Percentiles rank a stretch among this genome's conserved stretches.
These are phyloP conservation scores for Leptographium lundbergii DNA, from an alignment of 2,329 filamentous ascomycete species.

Conservation along the genomic window DNA sequence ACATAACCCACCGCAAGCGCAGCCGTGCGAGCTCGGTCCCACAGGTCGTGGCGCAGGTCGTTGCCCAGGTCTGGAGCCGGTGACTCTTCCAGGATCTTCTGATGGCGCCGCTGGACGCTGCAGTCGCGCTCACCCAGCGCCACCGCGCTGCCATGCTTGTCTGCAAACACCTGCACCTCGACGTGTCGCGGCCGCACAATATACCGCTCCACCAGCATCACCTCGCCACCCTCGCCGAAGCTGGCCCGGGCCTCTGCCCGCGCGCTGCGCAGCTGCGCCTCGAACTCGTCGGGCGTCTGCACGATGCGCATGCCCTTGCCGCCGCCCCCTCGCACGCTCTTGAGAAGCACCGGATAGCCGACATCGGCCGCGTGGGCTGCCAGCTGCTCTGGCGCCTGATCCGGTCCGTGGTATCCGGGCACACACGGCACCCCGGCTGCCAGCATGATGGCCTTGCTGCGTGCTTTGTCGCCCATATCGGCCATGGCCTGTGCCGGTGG, in stretches of 20 bases:
- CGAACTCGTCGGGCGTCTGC: conserved; percentile 53
- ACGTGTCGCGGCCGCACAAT: conserved; percentile 71
- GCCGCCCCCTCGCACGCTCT: conserved; percentile 69
- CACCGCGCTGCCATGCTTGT: conserved; percentile 64
- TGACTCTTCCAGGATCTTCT: conserved; percentile 85
- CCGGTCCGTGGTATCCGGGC: conserved; percentile 81
- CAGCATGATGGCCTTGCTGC: conserved; percentile 94
- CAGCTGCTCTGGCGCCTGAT: conserved; percentile 55
- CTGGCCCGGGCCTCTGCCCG: conserved; percentile 63
- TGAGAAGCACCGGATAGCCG: conserved; percentile 59
- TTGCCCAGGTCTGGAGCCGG: conserved; percentile 59
- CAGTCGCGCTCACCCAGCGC: conserved; percentile 84
- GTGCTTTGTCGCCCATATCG: conserved; percentile 88
- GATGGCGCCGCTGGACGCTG: conserved; percentile 73
- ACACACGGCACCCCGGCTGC: conserved; percentile 92
- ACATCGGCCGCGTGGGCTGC: conserved; percentile 58
- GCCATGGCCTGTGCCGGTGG: conserved; percentile 71
- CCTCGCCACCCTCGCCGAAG: conserved; percentile 68
- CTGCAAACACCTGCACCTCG: conserved; percentile 84
- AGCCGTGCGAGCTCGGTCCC: conserved; percentile 52
- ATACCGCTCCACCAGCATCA: conserved; percentile 76
- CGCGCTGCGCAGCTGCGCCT: conserved; percentile 56
- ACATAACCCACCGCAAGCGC: conserved; percentile 71
- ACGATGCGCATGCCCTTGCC: conserved; percentile 80
- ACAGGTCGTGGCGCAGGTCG: conserved; percentile 45